Conservation (phyloP, 345 rosid species). For the Rhodamnia rubescens region DNA sequence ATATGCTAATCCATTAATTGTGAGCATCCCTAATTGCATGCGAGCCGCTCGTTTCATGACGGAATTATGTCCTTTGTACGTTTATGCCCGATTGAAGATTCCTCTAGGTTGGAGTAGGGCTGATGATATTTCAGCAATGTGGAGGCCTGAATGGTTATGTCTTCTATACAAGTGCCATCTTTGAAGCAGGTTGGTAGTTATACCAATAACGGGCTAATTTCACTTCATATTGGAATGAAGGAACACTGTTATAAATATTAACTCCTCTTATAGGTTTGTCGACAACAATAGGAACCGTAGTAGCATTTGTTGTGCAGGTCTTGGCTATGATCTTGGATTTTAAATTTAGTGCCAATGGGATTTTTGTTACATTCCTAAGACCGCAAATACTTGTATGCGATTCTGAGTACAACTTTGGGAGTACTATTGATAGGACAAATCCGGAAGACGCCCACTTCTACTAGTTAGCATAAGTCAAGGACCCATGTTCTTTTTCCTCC, state of each 20-base stretch:
- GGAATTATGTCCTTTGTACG: background rate
- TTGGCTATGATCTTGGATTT: background rate
- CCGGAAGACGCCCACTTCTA: constrained; percentile 16
- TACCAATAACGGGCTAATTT: background rate
- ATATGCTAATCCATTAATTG: constrained; percentile 8
- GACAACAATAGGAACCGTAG: constrained; percentile 12
- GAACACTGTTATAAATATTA: background rate
- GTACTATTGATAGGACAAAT: constrained; percentile 14
- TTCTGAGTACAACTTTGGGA: constrained; percentile 8
- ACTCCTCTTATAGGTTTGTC: constrained; percentile 17
- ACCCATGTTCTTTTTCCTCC: background rate
- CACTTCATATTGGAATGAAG: background rate
- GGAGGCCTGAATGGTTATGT: constrained; percentile 30
- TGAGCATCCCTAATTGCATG: background rate
- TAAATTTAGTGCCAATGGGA: background rate
- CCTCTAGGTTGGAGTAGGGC: constrained; percentile 28
- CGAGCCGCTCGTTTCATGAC: background rate
- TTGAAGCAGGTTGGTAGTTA: constrained; percentile 18
- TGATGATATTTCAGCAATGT: constrained; percentile 25
- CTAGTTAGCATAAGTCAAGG: constrained; percentile 5
- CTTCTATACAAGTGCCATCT: constrained; percentile 24
- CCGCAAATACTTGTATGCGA: background rate
- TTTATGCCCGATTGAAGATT: background rate
- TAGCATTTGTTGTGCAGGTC: constrained; percentile 24
- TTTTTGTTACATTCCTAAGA: background rate